Evolutionary conservation across 352 stramenopile genomes (phyloP).

Genomic region (Phytophthora pinifolia): DNA sequence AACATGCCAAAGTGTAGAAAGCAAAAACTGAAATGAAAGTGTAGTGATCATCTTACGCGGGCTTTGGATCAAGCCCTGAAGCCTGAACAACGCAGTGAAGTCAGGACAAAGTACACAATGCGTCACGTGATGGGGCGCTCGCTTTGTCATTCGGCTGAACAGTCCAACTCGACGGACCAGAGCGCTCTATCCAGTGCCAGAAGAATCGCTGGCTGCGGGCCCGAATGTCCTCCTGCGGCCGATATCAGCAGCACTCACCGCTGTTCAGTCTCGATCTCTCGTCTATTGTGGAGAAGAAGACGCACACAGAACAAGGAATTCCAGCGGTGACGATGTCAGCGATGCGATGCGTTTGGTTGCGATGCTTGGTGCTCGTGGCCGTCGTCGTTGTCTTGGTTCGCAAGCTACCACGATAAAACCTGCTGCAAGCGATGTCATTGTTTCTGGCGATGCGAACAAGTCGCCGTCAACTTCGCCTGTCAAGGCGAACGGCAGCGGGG

Average conservation of each 20-base stretch:
- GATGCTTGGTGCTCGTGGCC: not conserved
- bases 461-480: not conserved
- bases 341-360: not conserved
- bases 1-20: not conserved
- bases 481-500: not conserved
- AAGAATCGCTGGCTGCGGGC: slow-evolving; percentile 12
- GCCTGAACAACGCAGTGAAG: no score
- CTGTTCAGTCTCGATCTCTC: not conserved
- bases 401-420: not conserved
- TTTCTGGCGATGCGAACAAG: not conserved
- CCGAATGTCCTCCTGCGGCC: not conserved
- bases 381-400: not conserved
- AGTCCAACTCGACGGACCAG: no score
- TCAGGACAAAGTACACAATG: not conserved
- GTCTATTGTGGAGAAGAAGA: not conserved
- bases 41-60: no score
- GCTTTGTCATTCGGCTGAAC: not conserved
- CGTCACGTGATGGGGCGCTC: not conserved
- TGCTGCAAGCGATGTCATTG: not conserved
- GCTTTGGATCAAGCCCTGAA: no score
- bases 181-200: not conserved
- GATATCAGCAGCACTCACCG: no score
- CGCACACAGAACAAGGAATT: no score
- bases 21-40: no score
- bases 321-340: no score